Evolutionary conservation across 306 rosid species (phyloP), one percentile per base, ranked within the genome.

Genomic region (Dalbergia cultrata): DNA sequence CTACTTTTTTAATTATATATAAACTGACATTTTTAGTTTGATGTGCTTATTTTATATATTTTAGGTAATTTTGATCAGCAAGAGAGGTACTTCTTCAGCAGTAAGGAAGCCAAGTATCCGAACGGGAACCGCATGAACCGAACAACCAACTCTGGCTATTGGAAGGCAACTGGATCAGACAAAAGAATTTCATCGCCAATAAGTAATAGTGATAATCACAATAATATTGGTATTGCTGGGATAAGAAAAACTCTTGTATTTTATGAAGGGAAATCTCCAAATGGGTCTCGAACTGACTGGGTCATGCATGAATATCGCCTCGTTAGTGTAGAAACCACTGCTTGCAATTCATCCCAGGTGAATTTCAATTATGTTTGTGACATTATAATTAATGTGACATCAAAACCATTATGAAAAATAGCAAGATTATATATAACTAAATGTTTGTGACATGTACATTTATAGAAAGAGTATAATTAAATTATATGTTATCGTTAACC

Each of bases 221-320:
- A 72, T 11, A 43, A 13, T 62, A n/a, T 6, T 54, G 58, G 81
- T 8, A 66, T 79, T 58, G 81, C 45, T 0, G 98, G 98, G n/a
- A 74, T 86, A 66, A 92, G 89, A 76, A 94, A 91, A 67, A 87
- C 86, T 26, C 90, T 94, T 0, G 95, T 85, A 41, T 94, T 94
- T 69, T 83, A 83, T 17, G 37, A 66, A 66, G 93, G 93, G 4
- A 90, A 84, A 62, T 70, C 89, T 75, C 87, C 89, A 13, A 79
- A 77, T 71, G 91, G 92, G 1, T 18, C 76, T 19, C 83, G 88
- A 74, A 92, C 97, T 11, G 81, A 86, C 21, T 94, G 97, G 97
- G 12, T 88, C 74, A 88, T 94, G 97, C 97, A 92, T 80, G 91
- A 94, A 44, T 94, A 94, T 79, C 89, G 91, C 43, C 97, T 92